These are phyloP conservation scores for Rhizopus delemar DNA, from an alignment of 371 early-diverging fungal genomes.

Conservation along the genomic window DNA sequence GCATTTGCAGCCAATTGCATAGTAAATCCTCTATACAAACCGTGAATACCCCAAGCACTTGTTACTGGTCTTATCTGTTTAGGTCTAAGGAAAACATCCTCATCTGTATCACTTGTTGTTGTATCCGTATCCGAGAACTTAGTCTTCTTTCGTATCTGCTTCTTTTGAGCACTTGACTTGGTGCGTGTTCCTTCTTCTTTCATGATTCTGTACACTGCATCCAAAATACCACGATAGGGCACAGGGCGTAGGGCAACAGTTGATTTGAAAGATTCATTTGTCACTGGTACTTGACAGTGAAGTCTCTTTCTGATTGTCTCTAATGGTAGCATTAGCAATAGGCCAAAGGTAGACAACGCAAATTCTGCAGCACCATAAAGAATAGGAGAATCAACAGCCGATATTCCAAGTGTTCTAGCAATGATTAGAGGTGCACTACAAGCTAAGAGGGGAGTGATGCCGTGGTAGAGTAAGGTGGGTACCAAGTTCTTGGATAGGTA, in stretches of 20 bases:
- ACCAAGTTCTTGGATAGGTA: slow-evolving; percentile 69
- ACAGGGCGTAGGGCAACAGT: slow-evolving; percentile 71
- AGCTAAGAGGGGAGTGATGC: slow-evolving; percentile 70
- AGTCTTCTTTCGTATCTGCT: slow-evolving; percentile 8
- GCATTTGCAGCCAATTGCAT: slow-evolving; percentile 68
- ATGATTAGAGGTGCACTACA: slow-evolving; percentile 70
- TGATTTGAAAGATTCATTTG: slow-evolving; percentile 61
- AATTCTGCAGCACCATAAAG: slow-evolving; percentile 68
- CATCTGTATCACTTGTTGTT: slow-evolving; percentile 25
- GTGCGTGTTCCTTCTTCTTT: slow-evolving; percentile 80
- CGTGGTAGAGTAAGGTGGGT: slow-evolving; percentile 78
- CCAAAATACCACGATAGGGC: slow-evolving; percentile 85
- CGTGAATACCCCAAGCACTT: slow-evolving; percentile 67
- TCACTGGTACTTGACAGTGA: slow-evolving; percentile 66
- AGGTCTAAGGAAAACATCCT: slow-evolving; percentile 15
- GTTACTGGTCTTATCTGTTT: slow-evolving; percentile 14
- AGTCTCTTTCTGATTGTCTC: slow-evolving; percentile 87
- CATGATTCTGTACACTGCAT: slow-evolving; percentile 79
- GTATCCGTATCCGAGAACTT: slow-evolving; percentile 8
- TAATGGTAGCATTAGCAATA: slow-evolving; percentile 78
- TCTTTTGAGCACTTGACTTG: slow-evolving; percentile 17
- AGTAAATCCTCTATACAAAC: slow-evolving; percentile 78
- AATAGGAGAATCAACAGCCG: slow-evolving; percentile 66
- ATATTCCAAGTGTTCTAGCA: slow-evolving; percentile 65
- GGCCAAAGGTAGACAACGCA: slow-evolving; percentile 61